Evolutionary conservation across 2,329 filamentous ascomycete species (phyloP).

Genomic region (Aspergillus caelatus): DNA sequence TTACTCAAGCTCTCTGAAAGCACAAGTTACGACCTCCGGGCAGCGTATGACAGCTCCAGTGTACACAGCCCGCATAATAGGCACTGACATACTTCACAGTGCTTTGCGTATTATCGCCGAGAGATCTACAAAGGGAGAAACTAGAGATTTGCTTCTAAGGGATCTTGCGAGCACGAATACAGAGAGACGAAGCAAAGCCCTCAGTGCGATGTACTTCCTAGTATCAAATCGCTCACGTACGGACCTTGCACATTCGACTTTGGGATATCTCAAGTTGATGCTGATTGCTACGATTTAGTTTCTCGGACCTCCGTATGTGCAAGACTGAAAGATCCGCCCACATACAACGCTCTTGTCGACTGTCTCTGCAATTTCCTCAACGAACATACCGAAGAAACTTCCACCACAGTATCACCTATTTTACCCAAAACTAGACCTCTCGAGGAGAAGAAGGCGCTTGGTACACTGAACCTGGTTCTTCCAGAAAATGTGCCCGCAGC

Average conservation of each 20-base stretch:
- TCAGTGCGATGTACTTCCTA: conserved; percentile 49
- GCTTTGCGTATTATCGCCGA: conserved; percentile 51
- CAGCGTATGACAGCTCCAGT: conserved; percentile 55
- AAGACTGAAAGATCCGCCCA: conserved; percentile 37
- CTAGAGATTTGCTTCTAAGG: conserved; percentile 43
- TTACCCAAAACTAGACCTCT: conserved; percentile 44
- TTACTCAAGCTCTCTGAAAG: conserved; percentile 69
- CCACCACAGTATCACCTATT: conserved; percentile 39
- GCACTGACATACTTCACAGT: conserved; percentile 25
- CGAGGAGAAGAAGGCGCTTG: conserved; percentile 47
- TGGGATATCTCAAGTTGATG: background rate
- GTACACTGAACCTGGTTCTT: conserved; percentile 64
- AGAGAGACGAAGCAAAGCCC: conserved; percentile 41
- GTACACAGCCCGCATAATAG: conserved; percentile 35
- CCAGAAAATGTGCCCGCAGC: conserved; percentile 60
- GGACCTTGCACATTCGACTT: conserved; percentile 11
- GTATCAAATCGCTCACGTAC: conserved; percentile 43
- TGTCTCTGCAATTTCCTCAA: conserved; percentile 47
- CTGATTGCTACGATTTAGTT: conserved; percentile 28
- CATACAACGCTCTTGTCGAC: conserved; percentile 43
- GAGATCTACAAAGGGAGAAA: conserved; percentile 44
- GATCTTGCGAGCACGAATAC: conserved; percentile 45
- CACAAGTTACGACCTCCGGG: conserved; percentile 72
- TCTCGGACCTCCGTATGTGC: conserved; percentile 38
- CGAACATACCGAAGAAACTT: conserved; percentile 39